Percentiles rank a stretch among this genome's conserved stretches.
Conservation (phyloP, 139 green algal genomes). For the Monoraphidium neglectum region DNA sequence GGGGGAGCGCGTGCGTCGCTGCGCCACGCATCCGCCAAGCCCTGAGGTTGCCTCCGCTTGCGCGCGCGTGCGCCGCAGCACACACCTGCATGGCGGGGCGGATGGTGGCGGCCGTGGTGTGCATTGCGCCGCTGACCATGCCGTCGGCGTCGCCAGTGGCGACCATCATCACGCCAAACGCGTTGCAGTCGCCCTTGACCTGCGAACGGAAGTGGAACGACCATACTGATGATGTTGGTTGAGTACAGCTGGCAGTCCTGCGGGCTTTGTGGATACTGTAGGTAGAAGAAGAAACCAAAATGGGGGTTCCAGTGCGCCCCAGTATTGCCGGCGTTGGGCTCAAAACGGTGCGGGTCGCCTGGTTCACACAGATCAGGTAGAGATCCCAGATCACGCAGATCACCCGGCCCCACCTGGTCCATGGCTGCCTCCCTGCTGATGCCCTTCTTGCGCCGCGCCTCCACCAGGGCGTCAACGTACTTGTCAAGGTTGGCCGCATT, state of each 20-base stretch:
- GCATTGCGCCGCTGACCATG: constrained; percentile 86
- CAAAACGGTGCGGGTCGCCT: too few species aligned
- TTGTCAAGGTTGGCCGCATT: constrained; percentile 35
- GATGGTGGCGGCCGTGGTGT: constrained; percentile 92
- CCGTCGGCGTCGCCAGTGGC: constrained; percentile 76
- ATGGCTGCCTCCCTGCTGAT: constrained; percentile 67
- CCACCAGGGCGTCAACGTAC: constrained; percentile 63
- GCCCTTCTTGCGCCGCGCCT: constrained; percentile 73
- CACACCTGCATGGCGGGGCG: constrained; percentile 84
- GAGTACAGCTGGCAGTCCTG: too few species aligned
- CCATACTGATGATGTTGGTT: too few species aligned
- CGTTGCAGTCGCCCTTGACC: constrained; percentile 64
- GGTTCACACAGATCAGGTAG: too few species aligned
- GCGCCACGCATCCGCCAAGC: background rate
- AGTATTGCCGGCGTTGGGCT: too few species aligned
- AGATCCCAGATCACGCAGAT: too few species aligned
- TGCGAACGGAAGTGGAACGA: too few species aligned
- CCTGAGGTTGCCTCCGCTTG: background rate
- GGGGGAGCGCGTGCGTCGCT: too few species aligned
- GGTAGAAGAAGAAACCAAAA: too few species aligned
- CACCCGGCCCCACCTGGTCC: constrained; percentile 64
- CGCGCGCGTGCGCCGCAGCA: too few species aligned
- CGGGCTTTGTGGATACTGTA: too few species aligned
- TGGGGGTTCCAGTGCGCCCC: too few species aligned
- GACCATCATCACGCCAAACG: constrained; percentile 86